These are phyloP conservation scores for Epichloe brachyelytri DNA, from an alignment of 2,329 filamentous ascomycete species.

Conservation along the genomic window DNA sequence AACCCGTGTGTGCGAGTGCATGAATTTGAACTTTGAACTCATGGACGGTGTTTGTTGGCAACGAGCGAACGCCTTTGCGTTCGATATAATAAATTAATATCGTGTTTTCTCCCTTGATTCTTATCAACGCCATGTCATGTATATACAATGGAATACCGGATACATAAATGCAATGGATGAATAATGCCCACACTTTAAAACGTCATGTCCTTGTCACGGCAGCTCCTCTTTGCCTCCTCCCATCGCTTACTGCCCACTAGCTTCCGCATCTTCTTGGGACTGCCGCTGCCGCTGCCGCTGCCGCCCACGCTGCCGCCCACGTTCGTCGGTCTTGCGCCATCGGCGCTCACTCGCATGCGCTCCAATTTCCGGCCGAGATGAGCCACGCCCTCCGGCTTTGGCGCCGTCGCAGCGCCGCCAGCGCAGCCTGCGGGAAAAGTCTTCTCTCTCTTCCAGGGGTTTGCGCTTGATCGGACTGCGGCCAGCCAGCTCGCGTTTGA, in stretches of 20 bases:
- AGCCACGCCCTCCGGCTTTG: conserved; percentile 13
- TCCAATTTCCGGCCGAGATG: conserved; percentile 36
- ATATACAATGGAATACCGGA: too few species aligned
- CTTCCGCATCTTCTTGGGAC: conserved; percentile 42
- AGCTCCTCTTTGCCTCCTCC: conserved; percentile 28
- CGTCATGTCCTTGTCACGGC: too few species aligned
- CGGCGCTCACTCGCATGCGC: conserved; percentile 34
- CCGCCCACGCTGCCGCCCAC: conserved; percentile 9
- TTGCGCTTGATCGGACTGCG: conserved; percentile 50
- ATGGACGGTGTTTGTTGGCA: too few species aligned
- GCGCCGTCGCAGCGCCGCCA: not conserved
- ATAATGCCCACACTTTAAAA: not conserved
- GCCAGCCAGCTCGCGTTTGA: conserved; percentile 52
- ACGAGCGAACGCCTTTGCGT: too few species aligned
- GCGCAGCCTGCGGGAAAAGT: conserved; percentile 13
- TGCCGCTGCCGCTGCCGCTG: conserved; percentile 16
- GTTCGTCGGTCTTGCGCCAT: conserved; percentile 15
- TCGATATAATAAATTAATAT: too few species aligned
- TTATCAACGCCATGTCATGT: too few species aligned
- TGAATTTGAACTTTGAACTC: too few species aligned
- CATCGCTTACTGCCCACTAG: conserved; percentile 31
- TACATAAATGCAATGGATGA: too few species aligned
- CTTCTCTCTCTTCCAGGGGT: conserved; percentile 42
- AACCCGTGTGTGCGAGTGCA: not conserved
- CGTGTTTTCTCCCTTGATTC: too few species aligned